Base-by-base conservation (phyloP, 1,284 basidiomycete genomes). In the Filobasidium uniguttulatum region DNA sequence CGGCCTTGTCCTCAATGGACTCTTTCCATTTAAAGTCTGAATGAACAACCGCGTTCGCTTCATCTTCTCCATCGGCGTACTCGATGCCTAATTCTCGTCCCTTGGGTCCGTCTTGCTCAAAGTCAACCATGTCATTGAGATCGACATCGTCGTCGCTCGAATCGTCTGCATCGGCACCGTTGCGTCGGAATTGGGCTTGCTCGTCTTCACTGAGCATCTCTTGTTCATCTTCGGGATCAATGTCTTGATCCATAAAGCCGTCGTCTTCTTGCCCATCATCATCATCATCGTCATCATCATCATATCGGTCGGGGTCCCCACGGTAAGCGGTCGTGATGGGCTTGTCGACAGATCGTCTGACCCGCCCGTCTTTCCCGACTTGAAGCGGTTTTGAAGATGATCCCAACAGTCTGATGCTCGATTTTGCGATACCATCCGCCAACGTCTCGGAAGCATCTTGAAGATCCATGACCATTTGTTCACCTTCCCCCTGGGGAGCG, bases 401-500 rank as follows among this genome's bases (percentile, higher is more conserved):
- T 17, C 79, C 85, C 36, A 99, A 81, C 4, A 98, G 75, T n/a
- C 78, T 76, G 54, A 98, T 89, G 55, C 86, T 78, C 58, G 85
- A 86, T 50, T 77, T 76, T 12, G 81, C 77, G 12, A 96, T 83
- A 2, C 76, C 78, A 55, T 91, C 87, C 54, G 83, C 90, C 12
- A 99, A 78, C 0, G 90, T 97, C 7, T 73, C 68, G 31, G 73
- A 71, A 14, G 83, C 85, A 55, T 91, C 93, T 67, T 99, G 94
- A 12, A 99, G 73, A 62, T 88, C 83, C 75, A 96, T 85, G 12
- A 98, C 90, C 93, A 99, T 97, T 63, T 81, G 79, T 62, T 97
- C 91, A 12, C 93, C 94, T 69, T 97, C 93, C 10, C 91, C 82
- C 61, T 84, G 81, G 2, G 75, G 75, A 44, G 75, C 80, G 19